A percentile compares a stretch with the other conserved stretches of the same genome.
These are phyloP conservation scores for Erodium chrysanthum DNA, from an alignment of 441 rosid species.

Conservation along the genomic window DNA sequence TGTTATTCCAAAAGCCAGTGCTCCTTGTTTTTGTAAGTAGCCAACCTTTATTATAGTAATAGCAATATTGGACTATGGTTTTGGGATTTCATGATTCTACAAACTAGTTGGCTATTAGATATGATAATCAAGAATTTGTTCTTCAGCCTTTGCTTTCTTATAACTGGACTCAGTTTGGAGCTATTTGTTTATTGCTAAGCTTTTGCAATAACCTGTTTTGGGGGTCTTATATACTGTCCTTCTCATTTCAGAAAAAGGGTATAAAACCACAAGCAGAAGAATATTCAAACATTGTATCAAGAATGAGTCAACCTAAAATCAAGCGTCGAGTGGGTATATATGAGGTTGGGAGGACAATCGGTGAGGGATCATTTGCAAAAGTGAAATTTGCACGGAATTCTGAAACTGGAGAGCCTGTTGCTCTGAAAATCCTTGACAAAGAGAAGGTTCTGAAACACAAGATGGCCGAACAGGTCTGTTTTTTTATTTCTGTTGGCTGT, in stretches of 20 bases:
- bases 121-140: not conserved
- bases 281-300: slow-evolving; percentile 13
- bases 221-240: not conserved
- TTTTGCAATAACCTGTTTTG: not conserved
- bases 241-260: slow-evolving; percentile 23
- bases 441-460: slow-evolving; percentile 93
- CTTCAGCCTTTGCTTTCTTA: not conserved
- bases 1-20: not conserved
- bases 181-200: not conserved
- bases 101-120: not conserved
- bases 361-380: slow-evolving; percentile 94
- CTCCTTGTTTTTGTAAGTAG: not conserved
- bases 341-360: slow-evolving; percentile 91
- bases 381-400: slow-evolving; percentile 88
- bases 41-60: not conserved
- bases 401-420: slow-evolving; percentile 69
- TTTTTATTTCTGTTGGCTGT: no score
- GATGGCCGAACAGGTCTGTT: slow-evolving; percentile 84
- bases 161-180: not conserved
- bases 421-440: slow-evolving; percentile 91
- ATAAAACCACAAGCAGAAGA: slow-evolving; percentile 13
- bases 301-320: slow-evolving; percentile 70
- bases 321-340: slow-evolving; percentile 83
- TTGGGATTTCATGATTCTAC: not conserved
- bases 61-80: not conserved